Conservation (phyloP, 2,329 filamentous ascomycete genomes). For the Lachnellula hyalina region DNA sequence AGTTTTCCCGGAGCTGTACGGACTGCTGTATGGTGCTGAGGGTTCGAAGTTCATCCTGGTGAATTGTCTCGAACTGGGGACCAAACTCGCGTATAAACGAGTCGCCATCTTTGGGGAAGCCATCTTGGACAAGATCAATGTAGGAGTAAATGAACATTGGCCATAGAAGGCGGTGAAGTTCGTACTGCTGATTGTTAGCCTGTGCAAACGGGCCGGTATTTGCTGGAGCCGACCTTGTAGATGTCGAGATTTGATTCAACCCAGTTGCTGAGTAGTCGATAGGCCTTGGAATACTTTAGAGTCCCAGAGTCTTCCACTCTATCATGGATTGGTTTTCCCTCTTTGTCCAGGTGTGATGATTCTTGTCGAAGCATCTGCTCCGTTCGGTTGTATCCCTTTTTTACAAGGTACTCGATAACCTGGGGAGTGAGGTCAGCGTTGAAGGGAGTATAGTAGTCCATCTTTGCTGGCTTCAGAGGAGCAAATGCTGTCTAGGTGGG, state of each 20-base stretch:
- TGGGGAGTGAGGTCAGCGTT: conserved; percentile 30
- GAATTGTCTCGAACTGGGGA: conserved; percentile 66
- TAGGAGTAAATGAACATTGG: conserved; percentile 93
- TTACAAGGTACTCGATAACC: conserved; percentile 92
- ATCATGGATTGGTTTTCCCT: conserved; percentile 67
- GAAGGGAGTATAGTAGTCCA: too few species aligned
- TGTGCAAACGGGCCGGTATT: neutral
- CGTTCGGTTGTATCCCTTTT: conserved; percentile 89
- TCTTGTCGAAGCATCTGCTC: conserved; percentile 91
- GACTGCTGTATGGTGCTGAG: conserved; percentile 71
- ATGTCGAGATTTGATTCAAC: conserved; percentile 88
- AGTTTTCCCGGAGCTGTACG: conserved; percentile 71
- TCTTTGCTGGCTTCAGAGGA: too few species aligned
- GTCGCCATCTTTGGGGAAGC: conserved; percentile 66
- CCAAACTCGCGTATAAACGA: conserved; percentile 67
- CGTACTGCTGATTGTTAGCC: conserved; percentile 51
- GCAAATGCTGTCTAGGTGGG: too few species aligned
- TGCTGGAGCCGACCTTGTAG: conserved; percentile 65
- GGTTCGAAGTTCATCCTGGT: conserved; percentile 72
- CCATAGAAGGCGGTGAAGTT: conserved; percentile 84
- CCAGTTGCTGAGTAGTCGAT: conserved; percentile 70
- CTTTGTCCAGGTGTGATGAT: conserved; percentile 74
- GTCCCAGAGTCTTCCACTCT: conserved; percentile 65
- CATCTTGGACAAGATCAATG: conserved; percentile 69
- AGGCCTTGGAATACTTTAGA: conserved; percentile 73